Percentiles rank a stretch among this genome's conserved stretches.
Evolutionary conservation across 148 eudicot species (phyloP).

Genomic region (Silene conica): DNA sequence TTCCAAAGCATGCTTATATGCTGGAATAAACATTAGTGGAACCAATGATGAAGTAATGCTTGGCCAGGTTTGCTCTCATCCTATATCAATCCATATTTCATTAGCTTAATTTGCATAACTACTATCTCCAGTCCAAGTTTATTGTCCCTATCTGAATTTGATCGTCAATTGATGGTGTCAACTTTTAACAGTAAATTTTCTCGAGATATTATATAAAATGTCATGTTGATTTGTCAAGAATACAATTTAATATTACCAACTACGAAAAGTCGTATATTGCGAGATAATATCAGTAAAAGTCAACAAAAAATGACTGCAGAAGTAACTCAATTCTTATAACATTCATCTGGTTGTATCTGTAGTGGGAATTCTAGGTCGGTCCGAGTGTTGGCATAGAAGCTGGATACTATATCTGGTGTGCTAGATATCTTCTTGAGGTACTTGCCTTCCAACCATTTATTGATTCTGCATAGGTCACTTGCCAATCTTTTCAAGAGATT

Average conservation of each 20-base stretch:
- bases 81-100: not conserved
- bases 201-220: too few species aligned
- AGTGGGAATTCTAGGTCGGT: conserved; percentile 99
- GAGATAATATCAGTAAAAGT: not conserved
- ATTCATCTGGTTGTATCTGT: conserved; percentile 20
- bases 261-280: not conserved
- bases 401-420: conserved; percentile 93
- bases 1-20: conserved; percentile 97
- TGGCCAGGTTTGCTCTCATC: conserved; percentile 67
- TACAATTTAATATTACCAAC: too few species aligned
- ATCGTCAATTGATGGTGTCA: too few species aligned
- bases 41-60: conserved; percentile 99
- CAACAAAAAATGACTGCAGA: not conserved
- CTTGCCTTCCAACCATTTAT: not conserved
- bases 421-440: conserved; percentile 96
- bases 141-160: too few species aligned
- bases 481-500: too few species aligned
- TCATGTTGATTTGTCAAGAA: too few species aligned
- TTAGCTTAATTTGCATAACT: too few species aligned
- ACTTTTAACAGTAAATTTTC: too few species aligned
- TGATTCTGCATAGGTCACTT: too few species aligned
- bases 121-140: too few species aligned
- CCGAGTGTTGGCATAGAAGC: conserved; percentile 99
- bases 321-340: not conserved
- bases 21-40: conserved; percentile 96